Base-by-base conservation (phyloP, 2,329 filamentous ascomycete species). In the Sporothrix schenckii region DNA sequence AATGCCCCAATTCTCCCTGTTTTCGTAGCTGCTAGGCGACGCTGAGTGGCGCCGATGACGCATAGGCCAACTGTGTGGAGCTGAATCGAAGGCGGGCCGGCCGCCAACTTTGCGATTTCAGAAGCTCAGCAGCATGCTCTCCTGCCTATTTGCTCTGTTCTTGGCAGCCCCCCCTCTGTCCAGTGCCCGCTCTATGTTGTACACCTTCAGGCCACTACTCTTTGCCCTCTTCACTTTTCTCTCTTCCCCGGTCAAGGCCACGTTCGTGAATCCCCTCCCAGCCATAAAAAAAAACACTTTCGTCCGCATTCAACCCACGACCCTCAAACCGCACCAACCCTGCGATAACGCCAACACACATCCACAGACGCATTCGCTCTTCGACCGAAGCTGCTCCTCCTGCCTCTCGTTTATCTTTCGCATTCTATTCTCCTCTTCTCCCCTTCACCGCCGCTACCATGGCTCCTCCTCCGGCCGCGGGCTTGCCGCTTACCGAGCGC, bases 401-500 rank as follows among this genome's bases (percentile, higher is more conserved):
- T 4, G 14, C 19, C 7, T 50, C 19, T 19, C 63, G 24, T 54
- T 24, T 54, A 9, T 19, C 39, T 58, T n/a, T 24, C 21, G 49
- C 21, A 27, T 14, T 24, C 27, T 24, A 19, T 44, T 11, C 7
- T 3, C 14, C 34, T 30, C 30, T 41, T 16, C 27, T 30, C 19
- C 19, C 27, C 30, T 13, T 21, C 39, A 41, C 14, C 11, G 3
- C 49, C 10, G 19, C 47, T 49, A 24, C 76, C 71, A 92, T 92
- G 90, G 88, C 92, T 81, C 91, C 92, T 82, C 90, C 91, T 80
- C 90, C 91, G 74, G 83, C 90, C 71, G 83, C 91, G 71, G 86
- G 83, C 76, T 81, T 91, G 80, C 89, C 92, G 79, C 84, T 95
- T 77, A 82, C 84, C 78, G 89, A 95, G 83, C 88, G 93, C 78